Evolutionary conservation across 495 filamentous ascomycete genomes (phyloP), one percentile per base, ranked within the genome.

Genomic region (Penicillium salamii): DNA sequence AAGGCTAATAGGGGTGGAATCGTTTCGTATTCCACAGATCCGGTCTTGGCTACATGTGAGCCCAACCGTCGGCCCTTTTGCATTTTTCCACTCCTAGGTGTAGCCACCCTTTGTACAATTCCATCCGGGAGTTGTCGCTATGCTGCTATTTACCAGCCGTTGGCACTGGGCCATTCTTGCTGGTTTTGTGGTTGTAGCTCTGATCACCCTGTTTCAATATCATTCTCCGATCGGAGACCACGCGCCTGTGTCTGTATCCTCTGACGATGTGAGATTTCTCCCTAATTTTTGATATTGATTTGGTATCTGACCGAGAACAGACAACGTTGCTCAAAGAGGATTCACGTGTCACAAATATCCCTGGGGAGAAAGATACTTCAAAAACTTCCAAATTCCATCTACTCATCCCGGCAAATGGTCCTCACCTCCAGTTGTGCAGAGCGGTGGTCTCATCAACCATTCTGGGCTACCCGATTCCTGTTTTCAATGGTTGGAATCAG

Each of bases 401-500:
- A 0, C 43, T 56, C 9, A 28, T 48, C 17, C 48, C 53, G 2
- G 42, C 48, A 17, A 56, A 36, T 24, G 49, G 49, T 3, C 36
- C 24, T 2, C 43, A 56, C 13, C 43, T 44, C 13, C 53, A 44
- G 38, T 38, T 56, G 38, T 56, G 53, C 39, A 43, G 53, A 14
- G 43, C 49, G 1, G 26, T 56, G n/a, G 48, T 49, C 7, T 52
- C 48, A 2, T 49, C 48, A 13, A 48, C 37, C 3, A 42, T 51
- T 14, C 43, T 57, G 32, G 54, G 54, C 3, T 57, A 57, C 20
- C 49, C 54, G 1, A 45, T 48, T 7, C 37, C 54, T 3, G 49
- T 52, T 14, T 39, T 57, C 21, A 57, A 52, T 26, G 54, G 54
- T n/a, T 57, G 54, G 54, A 52, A 39, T 19, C 43, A 57, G 21